These are phyloP conservation scores for Escovopsis sp. DNA, from an alignment of 2,329 filamentous ascomycete genomes.

Conservation along the genomic window DNA sequence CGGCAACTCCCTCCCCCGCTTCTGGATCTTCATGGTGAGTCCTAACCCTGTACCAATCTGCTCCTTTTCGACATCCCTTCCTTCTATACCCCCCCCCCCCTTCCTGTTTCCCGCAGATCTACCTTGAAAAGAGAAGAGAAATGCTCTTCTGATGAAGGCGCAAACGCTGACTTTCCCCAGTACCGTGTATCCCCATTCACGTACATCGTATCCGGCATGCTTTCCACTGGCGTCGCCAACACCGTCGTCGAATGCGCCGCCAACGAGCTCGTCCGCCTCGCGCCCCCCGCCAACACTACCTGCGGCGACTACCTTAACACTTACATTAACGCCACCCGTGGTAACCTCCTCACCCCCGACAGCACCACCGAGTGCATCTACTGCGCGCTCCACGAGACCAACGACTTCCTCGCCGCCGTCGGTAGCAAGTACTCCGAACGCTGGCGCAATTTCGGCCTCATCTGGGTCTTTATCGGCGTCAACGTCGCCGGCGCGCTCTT, in stretches of 20 bases:
- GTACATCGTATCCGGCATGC: conserved; percentile 60
- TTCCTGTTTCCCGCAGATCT: background rate
- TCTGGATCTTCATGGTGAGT: conserved; percentile 62
- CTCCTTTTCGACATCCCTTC: background rate
- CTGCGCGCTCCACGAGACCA: conserved; percentile 36
- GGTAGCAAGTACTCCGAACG: conserved; percentile 39
- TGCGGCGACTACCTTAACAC: conserved; percentile 42
- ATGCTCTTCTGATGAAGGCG: too few relatives aligned
- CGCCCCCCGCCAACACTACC: conserved; percentile 39
- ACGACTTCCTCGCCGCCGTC: conserved; percentile 32
- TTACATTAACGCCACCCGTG: conserved; percentile 34
- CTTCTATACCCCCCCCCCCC: background rate
- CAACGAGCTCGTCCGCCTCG: conserved; percentile 56
- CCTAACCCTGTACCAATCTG: too few relatives aligned
- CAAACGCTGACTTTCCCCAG: conserved; percentile 8
- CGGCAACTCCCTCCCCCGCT: conserved; percentile 47
- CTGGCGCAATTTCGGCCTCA: conserved; percentile 54
- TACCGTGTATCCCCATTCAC: conserved; percentile 72
- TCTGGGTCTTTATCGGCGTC: conserved; percentile 43
- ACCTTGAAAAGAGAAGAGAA: too few relatives aligned
- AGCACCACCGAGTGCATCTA: conserved; percentile 38
- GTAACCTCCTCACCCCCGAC: conserved; percentile 33
- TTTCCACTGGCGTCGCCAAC: conserved; percentile 55
- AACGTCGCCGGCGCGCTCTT: conserved; percentile 39
- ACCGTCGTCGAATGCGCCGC: conserved; percentile 47